Base-by-base conservation (phyloP, 2,329 filamentous ascomycete species). In the Rachicladosporium sp. region DNA sequence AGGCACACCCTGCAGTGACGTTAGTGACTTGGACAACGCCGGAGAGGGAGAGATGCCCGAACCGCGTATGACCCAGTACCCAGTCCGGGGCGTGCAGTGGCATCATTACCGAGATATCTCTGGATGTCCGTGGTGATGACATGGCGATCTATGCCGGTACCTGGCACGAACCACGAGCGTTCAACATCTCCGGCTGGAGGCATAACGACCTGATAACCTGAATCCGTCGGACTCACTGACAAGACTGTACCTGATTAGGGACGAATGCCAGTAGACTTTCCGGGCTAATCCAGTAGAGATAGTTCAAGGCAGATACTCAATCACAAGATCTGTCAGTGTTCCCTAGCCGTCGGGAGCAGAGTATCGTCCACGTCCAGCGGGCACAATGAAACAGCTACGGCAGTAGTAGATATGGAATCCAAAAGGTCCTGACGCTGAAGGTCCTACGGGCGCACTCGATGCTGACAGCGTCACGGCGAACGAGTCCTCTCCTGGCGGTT, bases 121-220 rank as follows among this genome's bases (percentile, higher is more conserved):
- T 69, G 66, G 49, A 70, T 70, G 55, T 70, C 67, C 47, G 66
- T 65, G 35, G 66, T 67, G 47, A 70, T 70, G 54, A 70, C 67
- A 55, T 69, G 63, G 51, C 67, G 55, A 42, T 66, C 63, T 50
- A 70, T 70, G 54, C 67, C 67, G 35, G 68, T 65, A 45, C 62
- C 66, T 10, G 62, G 60, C 47, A 67, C 60, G 51, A 68, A 70
- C 67, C 67, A 70, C 56, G 68, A 60, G 33, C 58, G 57, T 29
- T 56, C 64, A 55, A 58, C 55, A 41, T 54, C 53, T 27, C 23
- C 23, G 44, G 51, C 23, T 27, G 27, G 46, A 42, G 55, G 47
- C 54, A 56, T 55, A 45, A 38, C 46, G 47, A 27, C 23, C 23
- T 42, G 15, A 40, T 8, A 6, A 8, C 23, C 10, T 31, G 21